Conservation (phyloP, 371 early-diverging fungal species). For the Mortierella sp. region DNA sequence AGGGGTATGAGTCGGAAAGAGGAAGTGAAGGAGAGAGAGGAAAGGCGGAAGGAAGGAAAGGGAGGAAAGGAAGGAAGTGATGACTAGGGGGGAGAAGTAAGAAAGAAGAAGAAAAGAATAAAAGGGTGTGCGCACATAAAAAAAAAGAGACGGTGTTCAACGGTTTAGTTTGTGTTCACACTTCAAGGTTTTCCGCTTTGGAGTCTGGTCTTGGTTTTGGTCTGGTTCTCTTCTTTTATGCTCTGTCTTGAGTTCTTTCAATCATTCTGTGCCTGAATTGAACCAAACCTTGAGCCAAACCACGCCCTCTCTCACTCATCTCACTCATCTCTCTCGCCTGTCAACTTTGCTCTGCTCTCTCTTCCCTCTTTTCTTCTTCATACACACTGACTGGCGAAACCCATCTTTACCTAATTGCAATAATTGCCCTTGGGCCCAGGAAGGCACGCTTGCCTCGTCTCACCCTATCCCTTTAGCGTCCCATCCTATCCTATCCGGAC, state of each 20-base stretch:
- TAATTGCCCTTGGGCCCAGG: background rate
- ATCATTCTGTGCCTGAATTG: background rate
- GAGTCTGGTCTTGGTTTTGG: no score
- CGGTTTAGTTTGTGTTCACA: background rate
- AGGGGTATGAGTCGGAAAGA: conserved; percentile 4
- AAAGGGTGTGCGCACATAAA: background rate
- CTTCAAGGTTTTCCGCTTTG: no score
- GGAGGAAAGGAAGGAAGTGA: conserved; percentile 4
- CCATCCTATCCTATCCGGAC: background rate
- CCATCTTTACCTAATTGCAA: background rate
- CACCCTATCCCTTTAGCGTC: background rate
- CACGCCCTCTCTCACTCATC: background rate
- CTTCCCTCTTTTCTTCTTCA: background rate
- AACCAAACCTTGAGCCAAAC: background rate
- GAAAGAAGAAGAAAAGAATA: background rate
- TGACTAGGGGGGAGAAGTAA: background rate
- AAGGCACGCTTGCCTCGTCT: no score
- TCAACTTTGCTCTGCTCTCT: background rate
- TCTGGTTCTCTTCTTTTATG: background rate
- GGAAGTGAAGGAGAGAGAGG: conserved; percentile 2
- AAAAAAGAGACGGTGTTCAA: background rate
- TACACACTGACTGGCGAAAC: background rate
- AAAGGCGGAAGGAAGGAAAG: conserved; percentile 6
- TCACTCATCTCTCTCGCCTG: background rate
- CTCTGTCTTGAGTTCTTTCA: no score